Evolutionary conservation across 2,329 filamentous ascomycete genomes (phyloP).

Genomic region (Chrysosporium queenslandicum): DNA sequence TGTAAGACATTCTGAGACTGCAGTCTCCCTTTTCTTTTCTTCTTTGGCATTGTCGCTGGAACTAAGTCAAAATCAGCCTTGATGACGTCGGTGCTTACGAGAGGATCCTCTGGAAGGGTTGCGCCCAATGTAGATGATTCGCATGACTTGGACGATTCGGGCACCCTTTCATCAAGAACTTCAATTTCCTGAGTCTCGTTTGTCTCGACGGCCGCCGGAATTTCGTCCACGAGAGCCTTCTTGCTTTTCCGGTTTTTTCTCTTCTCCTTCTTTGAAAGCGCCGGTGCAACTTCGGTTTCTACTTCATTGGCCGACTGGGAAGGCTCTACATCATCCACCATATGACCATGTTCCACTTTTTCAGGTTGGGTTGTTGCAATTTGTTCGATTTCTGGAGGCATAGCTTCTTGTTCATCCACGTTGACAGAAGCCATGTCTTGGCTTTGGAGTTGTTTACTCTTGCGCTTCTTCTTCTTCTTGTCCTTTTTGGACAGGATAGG

Average conservation of each 20-base stretch:
- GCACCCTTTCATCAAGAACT: not conserved
- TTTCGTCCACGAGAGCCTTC: not conserved
- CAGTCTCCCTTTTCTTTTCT: slow-evolving; percentile 1
- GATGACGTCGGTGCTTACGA: not conserved
- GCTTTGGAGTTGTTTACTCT: not conserved
- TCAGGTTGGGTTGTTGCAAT: not conserved
- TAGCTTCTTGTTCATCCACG: not conserved
- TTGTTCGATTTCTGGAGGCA: not conserved
- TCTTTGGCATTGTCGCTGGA: slow-evolving; percentile 1
- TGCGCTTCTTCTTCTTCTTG: slow-evolving; percentile 11
- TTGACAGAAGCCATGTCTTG: not conserved
- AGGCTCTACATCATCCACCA: too few species aligned
- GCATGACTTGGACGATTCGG: not conserved
- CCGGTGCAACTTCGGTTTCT: not conserved
- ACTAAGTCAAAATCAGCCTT: not conserved
- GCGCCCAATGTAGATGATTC: not conserved
- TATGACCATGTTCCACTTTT: not conserved
- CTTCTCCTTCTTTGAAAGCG: not conserved
- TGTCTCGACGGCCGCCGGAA: not conserved
- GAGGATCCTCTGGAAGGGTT: not conserved
- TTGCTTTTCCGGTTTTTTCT: slow-evolving; percentile 4
- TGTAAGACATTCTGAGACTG: not conserved
- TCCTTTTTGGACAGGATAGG: slow-evolving; percentile 5
- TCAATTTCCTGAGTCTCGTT: not conserved
- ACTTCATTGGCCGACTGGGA: too few species aligned